These are phyloP conservation scores for Pseudogymnoascus sp. DNA, from an alignment of 2,329 filamentous ascomycete genomes.

Conservation along the genomic window DNA sequence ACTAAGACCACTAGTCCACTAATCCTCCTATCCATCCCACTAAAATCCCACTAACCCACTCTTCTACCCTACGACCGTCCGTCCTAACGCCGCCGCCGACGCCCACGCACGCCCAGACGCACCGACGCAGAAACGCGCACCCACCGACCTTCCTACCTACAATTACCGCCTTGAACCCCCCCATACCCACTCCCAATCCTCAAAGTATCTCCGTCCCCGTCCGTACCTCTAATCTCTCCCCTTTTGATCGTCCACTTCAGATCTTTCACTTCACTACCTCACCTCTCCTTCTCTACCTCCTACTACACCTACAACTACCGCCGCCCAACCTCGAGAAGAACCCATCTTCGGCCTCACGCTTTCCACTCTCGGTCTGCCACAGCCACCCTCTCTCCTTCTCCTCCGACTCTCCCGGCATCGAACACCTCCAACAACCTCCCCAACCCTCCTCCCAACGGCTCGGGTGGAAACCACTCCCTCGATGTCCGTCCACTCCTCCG, in stretches of 20 bases:
- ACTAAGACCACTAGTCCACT: neutral
- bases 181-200: neutral
- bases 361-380: neutral
- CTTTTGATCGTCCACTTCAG: neutral
- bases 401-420: slow-evolving; percentile 3
- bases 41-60: neutral
- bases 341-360: neutral
- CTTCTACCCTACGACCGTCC: neutral
- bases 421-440: slow-evolving; percentile 8
- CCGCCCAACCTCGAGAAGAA: neutral
- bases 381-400: neutral
- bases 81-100: neutral
- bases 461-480: neutral
- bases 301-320: neutral
- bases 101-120: neutral
- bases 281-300: neutral
- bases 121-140: neutral
- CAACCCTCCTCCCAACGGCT: slow-evolving; percentile 5
- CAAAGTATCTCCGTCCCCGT: neutral
- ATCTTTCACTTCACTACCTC: neutral
- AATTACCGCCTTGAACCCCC: neutral
- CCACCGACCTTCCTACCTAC: neutral
- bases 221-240: neutral
- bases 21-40: neutral
- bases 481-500: slow-evolving; percentile 3